Conservation (phyloP, 2,329 filamentous ascomycete species). For the Epichloe festucae region DNA sequence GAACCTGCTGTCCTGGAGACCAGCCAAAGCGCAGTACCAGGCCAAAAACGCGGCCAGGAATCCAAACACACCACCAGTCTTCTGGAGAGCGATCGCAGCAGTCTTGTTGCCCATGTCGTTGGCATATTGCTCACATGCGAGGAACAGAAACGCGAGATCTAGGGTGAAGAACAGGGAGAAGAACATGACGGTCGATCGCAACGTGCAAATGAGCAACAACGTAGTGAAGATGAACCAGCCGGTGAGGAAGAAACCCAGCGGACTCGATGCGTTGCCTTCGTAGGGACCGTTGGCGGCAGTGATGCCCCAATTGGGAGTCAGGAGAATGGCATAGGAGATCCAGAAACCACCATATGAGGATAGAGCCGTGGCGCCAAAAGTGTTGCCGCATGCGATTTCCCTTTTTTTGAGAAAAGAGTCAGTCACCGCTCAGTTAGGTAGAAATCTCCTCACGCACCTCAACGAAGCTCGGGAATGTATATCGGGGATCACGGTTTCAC, state of each 20-base stretch:
- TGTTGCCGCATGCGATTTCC: constrained; percentile 83
- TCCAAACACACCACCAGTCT: constrained; percentile 69
- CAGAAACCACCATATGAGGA: constrained; percentile 79
- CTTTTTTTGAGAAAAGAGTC: constrained; percentile 16
- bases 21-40: constrained; percentile 79
- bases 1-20: constrained; percentile 60
- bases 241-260: constrained; percentile 61
- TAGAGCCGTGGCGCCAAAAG: constrained; percentile 69
- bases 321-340: constrained; percentile 60
- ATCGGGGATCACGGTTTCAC: constrained; percentile 15
- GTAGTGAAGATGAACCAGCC: constrained; percentile 82
- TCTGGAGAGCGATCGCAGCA: constrained; percentile 40
- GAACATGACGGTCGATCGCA: constrained; percentile 67
- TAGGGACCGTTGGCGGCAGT: constrained; percentile 33
- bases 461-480: neutral
- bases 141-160: constrained; percentile 61
- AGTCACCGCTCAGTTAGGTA: neutral
- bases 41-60: constrained; percentile 67
- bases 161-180: constrained; percentile 66
- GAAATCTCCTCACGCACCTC: too few species aligned
- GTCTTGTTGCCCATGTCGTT: constrained; percentile 34
- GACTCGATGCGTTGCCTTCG: constrained; percentile 33
- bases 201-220: constrained; percentile 58
- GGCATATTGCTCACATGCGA: constrained; percentile 50
- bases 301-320: constrained; percentile 56